Base-by-base conservation (phyloP, 2,329 filamentous ascomycete genomes). In the Ceratocystis ficicola region DNA sequence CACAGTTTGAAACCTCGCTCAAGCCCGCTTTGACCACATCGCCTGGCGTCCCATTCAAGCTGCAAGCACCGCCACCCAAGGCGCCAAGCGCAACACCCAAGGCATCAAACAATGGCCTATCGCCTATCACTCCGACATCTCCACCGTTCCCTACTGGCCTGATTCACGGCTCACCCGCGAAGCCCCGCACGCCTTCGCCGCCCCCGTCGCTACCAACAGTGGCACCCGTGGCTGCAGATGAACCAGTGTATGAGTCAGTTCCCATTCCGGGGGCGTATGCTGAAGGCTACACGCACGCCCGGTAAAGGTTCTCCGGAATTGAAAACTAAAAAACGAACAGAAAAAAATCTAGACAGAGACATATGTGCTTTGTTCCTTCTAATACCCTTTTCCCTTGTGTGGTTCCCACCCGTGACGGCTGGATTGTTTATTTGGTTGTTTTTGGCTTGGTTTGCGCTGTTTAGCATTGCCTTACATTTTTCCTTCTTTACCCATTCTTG, bases 251-350 rank as follows among this genome's bases (percentile, higher is more conserved):
- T 75, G 92, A 86, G 12, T 79, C 87, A 25, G 93, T 96, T 41
- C 90, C 92, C 0, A 96, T 96, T 68, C 93, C 93, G 0, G 89
- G 88, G 5, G 89, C 91, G 0, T 96, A 96, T 73, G 78, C 81
- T 5, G 81, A 55, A 20, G 44, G 44, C 15, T 30, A 32, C 10
- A 44, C 62, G 46, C 61, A 66, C 44, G 61, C 50, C 17, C 41
- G 48, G 50, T 66, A 59, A 61, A 52, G n/a, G 22, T n/a, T 8
- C 32, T 7, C 52, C 7, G n/a, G 41, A 6, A 32, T 17, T 28
- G 5, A 6, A 59, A 59, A 52, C 2, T 5, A 10, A 65, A 50
- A 48, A 1, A 22, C 61, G 3, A 44, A 52, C 3, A 64, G 5
- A 52, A 64, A 8, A 52, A 30, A 55, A 55, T 1, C 1, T 10